phyloP scores from a whole-genome alignment of 192 early-diverging fungal species.

The Linnemannia exigua region DNA sequence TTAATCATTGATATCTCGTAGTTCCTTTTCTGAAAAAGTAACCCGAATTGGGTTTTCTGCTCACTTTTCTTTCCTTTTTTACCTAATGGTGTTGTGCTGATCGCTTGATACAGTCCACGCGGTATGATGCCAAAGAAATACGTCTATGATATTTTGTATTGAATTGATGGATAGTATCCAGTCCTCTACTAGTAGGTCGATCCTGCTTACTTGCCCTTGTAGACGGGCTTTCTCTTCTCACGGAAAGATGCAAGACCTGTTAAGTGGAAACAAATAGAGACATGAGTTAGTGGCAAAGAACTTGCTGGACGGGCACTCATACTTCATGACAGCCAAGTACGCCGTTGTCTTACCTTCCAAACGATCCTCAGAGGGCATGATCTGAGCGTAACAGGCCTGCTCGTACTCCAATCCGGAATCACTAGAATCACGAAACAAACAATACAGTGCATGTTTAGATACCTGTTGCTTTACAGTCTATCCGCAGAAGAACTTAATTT shows the following conservation, averaged over 20 bases:
- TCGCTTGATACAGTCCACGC: not conserved
- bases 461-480: too few relatives aligned
- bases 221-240: conserved; percentile 87
- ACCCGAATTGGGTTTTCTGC: not conserved
- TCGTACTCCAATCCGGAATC: conserved; percentile 91
- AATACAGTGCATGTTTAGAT: conserved; percentile 3
- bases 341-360: conserved; percentile 75
- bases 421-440: conserved; percentile 49
- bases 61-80: not conserved
- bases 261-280: not conserved
- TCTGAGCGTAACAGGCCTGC: conserved; percentile 94
- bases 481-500: too few relatives aligned
- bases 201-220: conserved; percentile 75
- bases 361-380: conserved; percentile 95
- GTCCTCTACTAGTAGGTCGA: not conserved
- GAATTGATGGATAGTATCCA: not conserved
- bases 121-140: not conserved
- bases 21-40: not conserved
- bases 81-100: not conserved
- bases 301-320: too few relatives aligned
- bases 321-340: too few relatives aligned
- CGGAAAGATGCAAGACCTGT: conserved; percentile 75
- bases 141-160: not conserved
- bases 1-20: not conserved
- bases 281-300: not conserved